Conservation (phyloP, 495 filamentous ascomycete species). For the Mytilinidion resinicola region DNA sequence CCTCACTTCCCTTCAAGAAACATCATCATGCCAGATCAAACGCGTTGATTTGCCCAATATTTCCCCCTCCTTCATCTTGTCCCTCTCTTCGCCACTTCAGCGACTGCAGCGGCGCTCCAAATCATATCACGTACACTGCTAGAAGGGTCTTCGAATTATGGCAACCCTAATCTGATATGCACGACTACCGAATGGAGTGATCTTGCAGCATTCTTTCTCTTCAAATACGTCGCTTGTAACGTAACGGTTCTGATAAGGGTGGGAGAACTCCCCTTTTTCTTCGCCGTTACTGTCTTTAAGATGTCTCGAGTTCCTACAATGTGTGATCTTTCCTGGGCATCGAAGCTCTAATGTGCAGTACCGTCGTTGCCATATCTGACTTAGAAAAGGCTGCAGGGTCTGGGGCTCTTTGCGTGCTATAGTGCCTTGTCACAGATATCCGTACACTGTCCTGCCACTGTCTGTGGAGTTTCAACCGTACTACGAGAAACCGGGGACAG, state of each 20-base stretch:
- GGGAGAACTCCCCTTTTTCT: conserved; percentile 7
- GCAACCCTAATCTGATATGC: conserved; percentile 15
- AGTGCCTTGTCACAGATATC: too few species aligned
- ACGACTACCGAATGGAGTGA: conserved; percentile 25
- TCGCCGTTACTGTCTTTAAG: conserved; percentile 8
- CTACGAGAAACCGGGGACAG: too few species aligned
- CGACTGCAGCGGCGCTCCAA: conserved; percentile 7
- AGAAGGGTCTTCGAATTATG: conserved; percentile 9
- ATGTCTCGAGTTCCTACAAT: conserved; percentile 11
- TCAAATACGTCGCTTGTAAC: conserved; percentile 33
- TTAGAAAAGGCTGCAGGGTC: conserved; percentile 14
- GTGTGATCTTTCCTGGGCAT: conserved; percentile 13
- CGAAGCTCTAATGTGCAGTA: conserved; percentile 13
- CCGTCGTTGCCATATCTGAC: conserved; percentile 5
- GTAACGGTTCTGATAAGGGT: conserved; percentile 22
- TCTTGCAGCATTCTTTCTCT: conserved; percentile 25
- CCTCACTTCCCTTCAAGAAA: background rate
- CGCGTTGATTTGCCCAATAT: background rate
- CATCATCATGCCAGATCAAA: background rate
- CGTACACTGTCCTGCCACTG: too few species aligned
- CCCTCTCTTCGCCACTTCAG: background rate
- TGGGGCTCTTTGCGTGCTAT: conserved; percentile 22
- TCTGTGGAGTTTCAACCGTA: too few species aligned
- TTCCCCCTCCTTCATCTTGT: background rate
- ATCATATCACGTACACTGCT: conserved; percentile 18